Percentiles rank a stretch among this genome's conserved stretches.
Evolutionary conservation across 2,329 filamentous ascomycete species (phyloP).

Genomic region (Epichloe typhina): DNA sequence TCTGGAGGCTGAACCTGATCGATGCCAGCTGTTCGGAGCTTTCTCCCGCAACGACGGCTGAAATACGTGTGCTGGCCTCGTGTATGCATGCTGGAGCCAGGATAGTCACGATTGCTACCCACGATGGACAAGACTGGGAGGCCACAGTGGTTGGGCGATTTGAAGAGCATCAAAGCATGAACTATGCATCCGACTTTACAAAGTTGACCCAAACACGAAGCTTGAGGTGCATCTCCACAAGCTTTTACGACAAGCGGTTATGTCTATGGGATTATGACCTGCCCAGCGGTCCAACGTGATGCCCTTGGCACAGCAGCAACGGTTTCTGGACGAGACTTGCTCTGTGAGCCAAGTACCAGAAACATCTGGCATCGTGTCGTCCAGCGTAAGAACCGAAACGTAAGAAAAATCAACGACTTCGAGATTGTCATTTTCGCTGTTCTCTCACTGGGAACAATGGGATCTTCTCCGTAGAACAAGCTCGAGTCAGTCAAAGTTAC

Average conservation of each 20-base stretch:
- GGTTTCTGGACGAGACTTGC: background rate
- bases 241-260: slow-evolving; percentile 61
- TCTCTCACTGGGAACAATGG: too few species aligned
- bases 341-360: background rate
- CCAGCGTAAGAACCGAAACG: too few species aligned
- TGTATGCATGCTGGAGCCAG: slow-evolving; percentile 86
- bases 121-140: slow-evolving; percentile 32
- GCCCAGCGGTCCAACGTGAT: background rate
- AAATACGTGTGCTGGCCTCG: slow-evolving; percentile 55
- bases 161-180: slow-evolving; percentile 86
- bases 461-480: too few species aligned
- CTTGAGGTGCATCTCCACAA: slow-evolving; percentile 50
- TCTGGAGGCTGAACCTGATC: slow-evolving; percentile 71
- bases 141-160: slow-evolving; percentile 59
- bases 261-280: slow-evolving; percentile 46
- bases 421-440: too few species aligned
- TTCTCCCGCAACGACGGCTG: slow-evolving; percentile 14
- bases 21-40: slow-evolving; percentile 10
- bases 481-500: too few species aligned
- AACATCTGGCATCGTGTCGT: background rate
- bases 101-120: slow-evolving; percentile 38
- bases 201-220: slow-evolving; percentile 18
- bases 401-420: too few species aligned
- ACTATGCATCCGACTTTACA: slow-evolving; percentile 71
- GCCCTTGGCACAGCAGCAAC: background rate